phyloP scores from a whole-genome alignment of 2,329 filamentous ascomycete genomes.

The Dissoconium aciculare region DNA sequence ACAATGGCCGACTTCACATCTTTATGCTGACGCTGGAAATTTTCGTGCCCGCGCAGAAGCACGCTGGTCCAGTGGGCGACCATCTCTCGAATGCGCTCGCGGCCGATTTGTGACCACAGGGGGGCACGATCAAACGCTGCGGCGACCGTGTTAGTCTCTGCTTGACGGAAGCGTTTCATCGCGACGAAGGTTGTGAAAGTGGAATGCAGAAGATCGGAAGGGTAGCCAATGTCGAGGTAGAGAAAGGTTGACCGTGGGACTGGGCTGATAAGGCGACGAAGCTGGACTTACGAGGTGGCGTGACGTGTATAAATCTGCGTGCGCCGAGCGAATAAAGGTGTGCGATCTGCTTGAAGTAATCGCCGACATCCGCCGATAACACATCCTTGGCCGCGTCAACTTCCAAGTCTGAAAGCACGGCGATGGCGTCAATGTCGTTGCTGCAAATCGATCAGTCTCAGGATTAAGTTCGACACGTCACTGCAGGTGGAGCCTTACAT shows the following conservation, averaged over 20 bases:
- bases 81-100: neutral
- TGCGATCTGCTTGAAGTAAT: neutral
- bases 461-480: neutral
- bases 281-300: neutral
- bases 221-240: too few species aligned
- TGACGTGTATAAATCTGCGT: neutral
- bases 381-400: neutral
- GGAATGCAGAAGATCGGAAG: too few species aligned
- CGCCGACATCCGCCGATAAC: neutral
- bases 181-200: too few species aligned
- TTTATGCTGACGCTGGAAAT: neutral
- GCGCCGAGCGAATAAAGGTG: neutral
- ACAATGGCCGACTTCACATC: neutral
- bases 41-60: neutral
- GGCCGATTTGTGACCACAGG: neutral
- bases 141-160: too few species aligned
- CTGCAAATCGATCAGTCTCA: neutral
- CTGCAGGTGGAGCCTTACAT: neutral
- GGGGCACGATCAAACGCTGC: neutral
- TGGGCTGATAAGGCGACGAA: neutral
- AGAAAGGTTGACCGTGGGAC: neutral
- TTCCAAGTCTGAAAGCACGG: neutral
- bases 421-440: constrained; percentile 1
- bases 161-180: too few species aligned
- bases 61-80: neutral